Percentiles rank a stretch among this genome's conserved stretches.
Evolutionary conservation across 2,329 filamentous ascomycete species (phyloP).

Genomic region (Aureobasidium leucospermi): DNA sequence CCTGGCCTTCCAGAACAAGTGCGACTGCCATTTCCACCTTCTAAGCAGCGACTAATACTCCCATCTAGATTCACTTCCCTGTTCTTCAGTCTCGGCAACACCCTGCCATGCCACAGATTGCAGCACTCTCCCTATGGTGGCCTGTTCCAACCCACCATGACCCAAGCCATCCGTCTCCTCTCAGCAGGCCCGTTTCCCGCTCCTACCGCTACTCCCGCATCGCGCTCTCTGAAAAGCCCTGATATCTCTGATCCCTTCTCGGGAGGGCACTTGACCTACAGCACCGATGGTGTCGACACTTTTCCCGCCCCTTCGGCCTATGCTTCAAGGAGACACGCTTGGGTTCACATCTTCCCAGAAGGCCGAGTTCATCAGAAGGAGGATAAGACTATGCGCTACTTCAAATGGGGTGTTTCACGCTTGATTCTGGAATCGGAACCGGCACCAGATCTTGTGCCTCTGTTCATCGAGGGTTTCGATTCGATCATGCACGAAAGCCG

Average conservation of each 20-base stretch:
- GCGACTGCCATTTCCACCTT: conserved; percentile 21
- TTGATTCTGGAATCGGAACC: conserved; percentile 85
- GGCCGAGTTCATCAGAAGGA: conserved; percentile 87
- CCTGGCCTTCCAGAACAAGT: conserved; percentile 88
- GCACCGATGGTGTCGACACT: conserved; percentile 58
- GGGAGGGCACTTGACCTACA: conserved; percentile 49
- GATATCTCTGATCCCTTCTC: conserved; percentile 49
- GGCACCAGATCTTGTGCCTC: conserved; percentile 80
- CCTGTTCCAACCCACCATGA: conserved; percentile 81
- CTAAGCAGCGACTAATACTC: conserved; percentile 9
- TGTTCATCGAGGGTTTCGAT: conserved; percentile 90
- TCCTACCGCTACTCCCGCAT: conserved; percentile 6
- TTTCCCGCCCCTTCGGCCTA: conserved; percentile 68
- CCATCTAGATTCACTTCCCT: conserved; percentile 54
- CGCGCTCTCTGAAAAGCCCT: not conserved
- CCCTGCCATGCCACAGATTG: conserved; percentile 77
- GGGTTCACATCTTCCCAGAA: conserved; percentile 96
- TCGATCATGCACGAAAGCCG: conserved; percentile 81
- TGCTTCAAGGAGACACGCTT: conserved; percentile 61
- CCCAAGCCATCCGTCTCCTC: conserved; percentile 76
- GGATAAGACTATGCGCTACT: conserved; percentile 77
- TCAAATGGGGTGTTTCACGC: conserved; percentile 94
- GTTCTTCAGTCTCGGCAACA: conserved; percentile 87
- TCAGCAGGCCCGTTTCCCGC: conserved; percentile 40
- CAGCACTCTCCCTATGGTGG: conserved; percentile 75